These are phyloP conservation scores for Chlamydomonas incerta DNA, from an alignment of 139 green algal species.

Conservation along the genomic window DNA sequence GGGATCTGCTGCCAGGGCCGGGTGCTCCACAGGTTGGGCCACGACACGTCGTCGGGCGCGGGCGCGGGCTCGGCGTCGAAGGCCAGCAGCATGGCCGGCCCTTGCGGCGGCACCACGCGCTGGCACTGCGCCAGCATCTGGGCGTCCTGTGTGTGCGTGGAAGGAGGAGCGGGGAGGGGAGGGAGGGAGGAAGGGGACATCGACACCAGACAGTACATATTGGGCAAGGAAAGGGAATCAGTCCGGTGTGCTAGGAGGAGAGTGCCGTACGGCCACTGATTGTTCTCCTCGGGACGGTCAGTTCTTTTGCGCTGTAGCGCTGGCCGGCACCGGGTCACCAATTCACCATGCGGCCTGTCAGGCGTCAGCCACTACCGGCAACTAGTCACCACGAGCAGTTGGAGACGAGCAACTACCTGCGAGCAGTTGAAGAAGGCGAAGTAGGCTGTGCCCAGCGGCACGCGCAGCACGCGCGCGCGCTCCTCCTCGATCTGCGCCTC, in stretches of 20 bases:
- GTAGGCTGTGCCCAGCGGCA: not conserved
- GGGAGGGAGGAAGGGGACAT: not conserved
- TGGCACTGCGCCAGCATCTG: not conserved
- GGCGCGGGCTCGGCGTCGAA: not conserved
- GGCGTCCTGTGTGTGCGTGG: not conserved
- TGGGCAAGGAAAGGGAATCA: too few species aligned
- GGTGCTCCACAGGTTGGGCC: constrained; percentile 16
- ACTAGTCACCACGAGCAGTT: not conserved
- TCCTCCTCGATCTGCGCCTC: not conserved
- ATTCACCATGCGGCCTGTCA: too few species aligned
- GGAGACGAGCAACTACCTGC: not conserved
- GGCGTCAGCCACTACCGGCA: too few species aligned
- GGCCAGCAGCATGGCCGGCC: not conserved
- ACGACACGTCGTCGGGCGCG: not conserved
- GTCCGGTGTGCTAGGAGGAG: too few species aligned
- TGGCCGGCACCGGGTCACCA: too few species aligned
- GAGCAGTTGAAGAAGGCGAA: not conserved
- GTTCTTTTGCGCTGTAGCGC: too few species aligned
- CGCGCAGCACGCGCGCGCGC: not conserved
- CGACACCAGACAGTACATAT: too few species aligned
- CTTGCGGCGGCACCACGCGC: not conserved
- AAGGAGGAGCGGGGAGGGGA: not conserved
- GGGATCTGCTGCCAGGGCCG: not conserved
- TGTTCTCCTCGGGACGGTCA: too few species aligned
- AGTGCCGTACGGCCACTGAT: too few species aligned